Evolutionary conservation across 805 yeast genomes (phyloP).

Genomic region (Candida railenensis): DNA sequence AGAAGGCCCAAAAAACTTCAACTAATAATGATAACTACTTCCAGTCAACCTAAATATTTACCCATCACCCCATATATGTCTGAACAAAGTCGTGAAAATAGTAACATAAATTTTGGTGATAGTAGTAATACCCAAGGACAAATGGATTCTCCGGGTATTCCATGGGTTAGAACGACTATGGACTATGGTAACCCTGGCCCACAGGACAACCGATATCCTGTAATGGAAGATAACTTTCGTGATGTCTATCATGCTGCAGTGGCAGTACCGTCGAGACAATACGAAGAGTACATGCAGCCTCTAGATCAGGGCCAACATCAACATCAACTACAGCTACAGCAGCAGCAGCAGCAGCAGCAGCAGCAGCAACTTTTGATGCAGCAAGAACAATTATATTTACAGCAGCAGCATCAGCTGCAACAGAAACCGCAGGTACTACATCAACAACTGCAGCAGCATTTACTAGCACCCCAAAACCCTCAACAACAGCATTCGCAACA

Average conservation of each 20-base stretch:
- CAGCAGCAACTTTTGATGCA: background rate
- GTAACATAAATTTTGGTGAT: background rate
- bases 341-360: background rate
- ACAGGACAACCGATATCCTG: background rate
- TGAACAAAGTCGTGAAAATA: background rate
- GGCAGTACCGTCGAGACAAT: background rate
- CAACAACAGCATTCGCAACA: background rate
- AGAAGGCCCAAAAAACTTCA: background rate
- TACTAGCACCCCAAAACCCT: background rate
- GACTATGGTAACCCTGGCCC: background rate
- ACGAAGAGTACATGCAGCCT: background rate
- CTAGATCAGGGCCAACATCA: background rate
- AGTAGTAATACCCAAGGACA: background rate
- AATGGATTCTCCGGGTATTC: background rate
- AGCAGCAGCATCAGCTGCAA: background rate
- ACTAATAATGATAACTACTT: background rate
- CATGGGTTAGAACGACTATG: background rate
- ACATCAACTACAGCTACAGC: background rate
- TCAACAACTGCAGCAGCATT: background rate
- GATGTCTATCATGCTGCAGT: background rate
- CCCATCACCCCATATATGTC: background rate
- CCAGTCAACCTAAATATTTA: background rate
- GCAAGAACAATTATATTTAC: background rate
- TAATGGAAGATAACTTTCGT: background rate
- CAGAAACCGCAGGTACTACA: conserved; percentile 3